Percentiles rank a stretch among this genome's conserved stretches.
phyloP scores from a whole-genome alignment of 768 basidiomycete genomes.

The Naganishia kalamii region DNA sequence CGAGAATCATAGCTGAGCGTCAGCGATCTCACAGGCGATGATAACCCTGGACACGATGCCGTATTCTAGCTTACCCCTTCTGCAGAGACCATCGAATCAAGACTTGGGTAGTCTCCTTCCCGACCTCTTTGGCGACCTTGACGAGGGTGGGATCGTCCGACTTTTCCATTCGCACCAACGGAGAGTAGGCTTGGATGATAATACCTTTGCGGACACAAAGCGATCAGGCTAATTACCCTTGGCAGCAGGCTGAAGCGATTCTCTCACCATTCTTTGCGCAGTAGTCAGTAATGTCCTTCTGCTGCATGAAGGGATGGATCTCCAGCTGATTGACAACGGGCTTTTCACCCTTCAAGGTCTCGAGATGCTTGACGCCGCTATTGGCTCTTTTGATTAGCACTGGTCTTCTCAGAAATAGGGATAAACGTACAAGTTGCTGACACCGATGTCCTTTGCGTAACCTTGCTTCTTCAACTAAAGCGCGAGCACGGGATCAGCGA shows the following conservation, averaged over 20 bases:
- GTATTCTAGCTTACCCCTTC: conserved; percentile 44
- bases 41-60: background rate
- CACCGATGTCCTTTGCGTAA: conserved; percentile 39
- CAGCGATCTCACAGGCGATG: background rate
- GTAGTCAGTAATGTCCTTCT: conserved; percentile 67
- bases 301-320: conserved; percentile 60
- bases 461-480: conserved; percentile 33
- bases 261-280: conserved; percentile 53
- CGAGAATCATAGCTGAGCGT: background rate
- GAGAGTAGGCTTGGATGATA: conserved; percentile 40
- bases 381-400: background rate
- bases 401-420: background rate
- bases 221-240: background rate
- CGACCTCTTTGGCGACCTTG: conserved; percentile 38
- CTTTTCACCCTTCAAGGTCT: conserved; percentile 37
- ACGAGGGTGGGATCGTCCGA: conserved; percentile 32
- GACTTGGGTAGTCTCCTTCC: conserved; percentile 49
- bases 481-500: background rate
- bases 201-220: conserved; percentile 12
- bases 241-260: background rate
- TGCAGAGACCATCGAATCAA: conserved; percentile 52
- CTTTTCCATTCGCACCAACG: conserved; percentile 37
- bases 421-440: conserved; percentile 42
- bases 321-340: conserved; percentile 42
- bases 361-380: conserved; percentile 39